Percentiles rank a stretch among this genome's conserved stretches.
phyloP scores from a whole-genome alignment of 441 rosid genomes.

The Hypseocharis bilobata region DNA sequence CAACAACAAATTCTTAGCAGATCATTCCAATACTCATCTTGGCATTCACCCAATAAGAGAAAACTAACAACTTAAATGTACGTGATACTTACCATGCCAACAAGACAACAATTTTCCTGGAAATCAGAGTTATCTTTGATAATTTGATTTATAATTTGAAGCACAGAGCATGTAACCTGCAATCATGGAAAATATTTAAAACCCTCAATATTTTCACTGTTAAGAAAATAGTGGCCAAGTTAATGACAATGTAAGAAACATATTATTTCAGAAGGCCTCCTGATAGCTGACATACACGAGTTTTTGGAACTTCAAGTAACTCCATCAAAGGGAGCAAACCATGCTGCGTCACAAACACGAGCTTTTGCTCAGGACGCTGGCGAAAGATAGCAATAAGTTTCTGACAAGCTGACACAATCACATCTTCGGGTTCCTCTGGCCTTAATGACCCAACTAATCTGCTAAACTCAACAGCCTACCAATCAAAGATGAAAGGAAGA shows the following conservation, averaged over 20 bases:
- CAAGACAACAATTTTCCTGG: slow-evolving; percentile 94
- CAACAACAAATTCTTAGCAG: too few relatives aligned
- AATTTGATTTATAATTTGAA: slow-evolving; percentile 81
- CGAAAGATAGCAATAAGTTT: slow-evolving; percentile 70
- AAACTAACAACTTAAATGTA: slow-evolving; percentile 9
- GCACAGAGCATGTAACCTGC: slow-evolving; percentile 78
- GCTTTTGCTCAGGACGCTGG: slow-evolving; percentile 86
- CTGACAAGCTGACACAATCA: slow-evolving; percentile 70
- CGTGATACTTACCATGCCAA: slow-evolving; percentile 66
- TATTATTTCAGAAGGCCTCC: slow-evolving; percentile 14
- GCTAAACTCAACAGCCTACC: slow-evolving; percentile 84
- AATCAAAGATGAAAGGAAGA: slow-evolving; percentile 19
- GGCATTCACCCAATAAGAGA: too few relatives aligned
- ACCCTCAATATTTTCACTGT: slow-evolving; percentile 19
- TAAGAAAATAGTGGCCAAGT: slow-evolving; percentile 1
- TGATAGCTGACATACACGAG: slow-evolving; percentile 46
- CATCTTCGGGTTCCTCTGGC: slow-evolving; percentile 78
- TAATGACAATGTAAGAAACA: slow-evolving; percentile 13
- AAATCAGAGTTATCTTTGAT: slow-evolving; percentile 75
- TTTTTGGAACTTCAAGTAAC: slow-evolving; percentile 76
- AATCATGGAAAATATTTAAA: slow-evolving; percentile 17
- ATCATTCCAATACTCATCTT: too few relatives aligned
- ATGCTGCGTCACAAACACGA: slow-evolving; percentile 73
- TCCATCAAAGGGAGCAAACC: slow-evolving; percentile 86
- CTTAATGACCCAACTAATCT: slow-evolving; percentile 70